Percentiles rank a stretch among this genome's conserved stretches.
phyloP scores from a whole-genome alignment of 441 rosid genomes.

The Erodium moschatum region DNA sequence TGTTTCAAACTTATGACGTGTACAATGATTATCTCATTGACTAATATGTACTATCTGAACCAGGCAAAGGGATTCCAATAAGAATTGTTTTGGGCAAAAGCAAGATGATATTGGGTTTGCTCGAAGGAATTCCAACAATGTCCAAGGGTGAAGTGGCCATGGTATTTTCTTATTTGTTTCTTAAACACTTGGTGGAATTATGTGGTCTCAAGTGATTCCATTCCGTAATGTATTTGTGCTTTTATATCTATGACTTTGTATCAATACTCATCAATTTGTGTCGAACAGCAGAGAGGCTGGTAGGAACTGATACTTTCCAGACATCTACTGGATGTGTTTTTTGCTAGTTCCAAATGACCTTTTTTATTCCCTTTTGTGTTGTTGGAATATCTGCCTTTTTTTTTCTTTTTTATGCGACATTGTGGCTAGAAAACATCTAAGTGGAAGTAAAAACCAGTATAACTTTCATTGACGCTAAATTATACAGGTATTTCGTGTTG shows the following conservation, averaged over 20 bases:
- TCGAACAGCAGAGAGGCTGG: background rate
- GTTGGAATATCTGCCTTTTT: background rate
- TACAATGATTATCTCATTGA: background rate
- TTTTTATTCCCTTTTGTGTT: background rate
- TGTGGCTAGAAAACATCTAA: background rate
- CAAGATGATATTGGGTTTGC: slow-evolving; percentile 74
- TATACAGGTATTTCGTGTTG: background rate
- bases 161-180: slow-evolving; percentile 36
- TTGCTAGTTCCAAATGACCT: slow-evolving; percentile 3
- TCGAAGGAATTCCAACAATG: slow-evolving; percentile 92
- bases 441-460: background rate
- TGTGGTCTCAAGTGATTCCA: background rate
- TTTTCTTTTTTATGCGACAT: background rate
- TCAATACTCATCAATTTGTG: background rate
- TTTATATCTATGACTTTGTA: background rate
- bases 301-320: background rate
- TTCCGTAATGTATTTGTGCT: background rate
- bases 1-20: background rate
- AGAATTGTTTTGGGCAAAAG: slow-evolving; percentile 84
- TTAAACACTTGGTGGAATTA: slow-evolving; percentile 6
- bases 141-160: slow-evolving; percentile 86
- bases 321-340: background rate
- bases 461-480: background rate
- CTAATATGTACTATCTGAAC: slow-evolving; percentile 18
- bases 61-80: slow-evolving; percentile 71